Base-by-base conservation (phyloP, 208 protist species). In the Strigomonas culicis region DNA sequence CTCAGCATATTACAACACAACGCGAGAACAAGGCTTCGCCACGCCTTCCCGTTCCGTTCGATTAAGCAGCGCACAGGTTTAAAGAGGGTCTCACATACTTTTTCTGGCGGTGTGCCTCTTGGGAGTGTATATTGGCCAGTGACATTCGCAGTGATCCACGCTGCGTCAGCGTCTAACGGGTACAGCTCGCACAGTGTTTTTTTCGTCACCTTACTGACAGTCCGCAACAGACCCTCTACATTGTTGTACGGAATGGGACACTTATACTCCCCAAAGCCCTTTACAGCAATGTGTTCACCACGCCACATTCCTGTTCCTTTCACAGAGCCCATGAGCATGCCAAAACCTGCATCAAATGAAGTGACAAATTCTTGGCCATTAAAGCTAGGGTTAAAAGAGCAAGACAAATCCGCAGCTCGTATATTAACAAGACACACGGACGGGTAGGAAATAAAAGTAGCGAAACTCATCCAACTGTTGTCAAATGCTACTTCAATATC, bases 1-100 rank as follows among this genome's bases (percentile, higher is more conserved):
- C 63, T 72, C 24, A 91, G 56, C 13, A 77, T 73, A 68, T 87
- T 84, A 57, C 77, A 84, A 56, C 69, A 69, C 19, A 71, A 75
- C 27, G 82, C 63, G 11, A 92, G 65, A 46, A 88, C 62, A n/a
- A 88, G 55, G 44, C 76, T 89, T 7, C 85, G 63, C 82, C 82
- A 92, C 34, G 75, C 57, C 52, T 88, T 88, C 24, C 82, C 85
- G 25, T 82, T 81, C 31, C 81, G 63, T 32, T 88, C 81, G 60
- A 86, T 82, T 28, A 88, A 61, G 32, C 63, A 62, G 53, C 81
- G 72, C n/a, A 88, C 73, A 28, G 81, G 81, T 21, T 60, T 49
- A 65, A 88, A 85, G 8, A 90, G 61, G 21, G 67, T 72, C 24
- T 79, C 66, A 41, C 80, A 80, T 7, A 90, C 62, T 58, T 70